These are phyloP conservation scores for Chrysoporthe puriensis DNA, from an alignment of 2,329 filamentous ascomycete genomes.

Conservation along the genomic window DNA sequence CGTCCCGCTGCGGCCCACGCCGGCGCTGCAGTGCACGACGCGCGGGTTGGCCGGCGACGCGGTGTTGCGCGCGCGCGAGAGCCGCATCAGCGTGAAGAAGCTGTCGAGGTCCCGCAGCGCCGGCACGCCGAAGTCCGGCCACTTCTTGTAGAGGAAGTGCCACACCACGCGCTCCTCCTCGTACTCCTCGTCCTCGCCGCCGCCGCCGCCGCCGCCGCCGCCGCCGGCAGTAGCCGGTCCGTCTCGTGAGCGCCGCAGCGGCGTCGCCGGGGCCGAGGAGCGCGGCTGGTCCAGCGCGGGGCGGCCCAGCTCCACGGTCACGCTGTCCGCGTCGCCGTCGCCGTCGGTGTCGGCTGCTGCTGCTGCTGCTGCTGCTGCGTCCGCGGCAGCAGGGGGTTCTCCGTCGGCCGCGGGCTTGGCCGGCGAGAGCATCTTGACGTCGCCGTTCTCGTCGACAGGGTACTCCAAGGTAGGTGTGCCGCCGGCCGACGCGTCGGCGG, in stretches of 20 bases:
- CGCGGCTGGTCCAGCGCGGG: not conserved
- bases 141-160: conserved; percentile 84
- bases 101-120: conserved; percentile 67
- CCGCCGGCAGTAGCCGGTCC: not conserved
- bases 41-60: conserved; percentile 67
- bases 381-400: not conserved
- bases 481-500: not conserved
- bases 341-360: not conserved
- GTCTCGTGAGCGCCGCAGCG: not conserved
- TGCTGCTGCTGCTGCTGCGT: no score
- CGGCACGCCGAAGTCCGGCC: conserved; percentile 90
- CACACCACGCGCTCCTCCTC: conserved; percentile 68
- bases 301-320: conserved; percentile 12
- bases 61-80: conserved; percentile 66
- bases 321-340: conserved; percentile 13
- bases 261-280: not conserved
- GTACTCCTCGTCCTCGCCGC: conserved; percentile 46
- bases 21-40: conserved; percentile 86
- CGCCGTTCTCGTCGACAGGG: conserved; percentile 25
- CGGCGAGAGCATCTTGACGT: conserved; percentile 30
- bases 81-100: conserved; percentile 70
- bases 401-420: conserved; percentile 8
- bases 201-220: conserved; percentile 29
- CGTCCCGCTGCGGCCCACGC: conserved; percentile 90
- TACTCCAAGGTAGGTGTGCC: not conserved